Evolutionary conservation across 768 basidiomycete genomes (phyloP), one percentile per base, ranked within the genome.

Genomic region (Lactarius pseudohatsudake): DNA sequence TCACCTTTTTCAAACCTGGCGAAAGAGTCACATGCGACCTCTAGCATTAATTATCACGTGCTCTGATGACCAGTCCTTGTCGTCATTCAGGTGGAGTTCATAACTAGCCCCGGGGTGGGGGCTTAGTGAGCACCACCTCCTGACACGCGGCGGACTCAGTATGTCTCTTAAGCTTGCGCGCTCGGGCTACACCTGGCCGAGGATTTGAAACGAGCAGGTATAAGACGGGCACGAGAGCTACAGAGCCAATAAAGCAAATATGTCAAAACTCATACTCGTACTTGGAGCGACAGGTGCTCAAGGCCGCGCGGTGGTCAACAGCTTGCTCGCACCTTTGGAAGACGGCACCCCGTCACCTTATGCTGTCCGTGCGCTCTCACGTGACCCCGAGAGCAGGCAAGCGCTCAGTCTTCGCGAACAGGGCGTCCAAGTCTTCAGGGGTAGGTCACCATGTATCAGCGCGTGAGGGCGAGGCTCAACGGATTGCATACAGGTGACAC

Each of bases 231-330:
- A 34, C n/a, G 36, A 34, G 15, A 22, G 26, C 45, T 32, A 53
- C 15, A 4, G 18, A 53, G 22, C 8, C 8, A 30, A 53, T 32
- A 57, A 38, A 22, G 3, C 26, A 18, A 18, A 55, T 1, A 59
- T 64, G 62, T 64, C 57, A 3, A 80, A 78, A 72, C 67, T 77
- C 64, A 79, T 82, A 61, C 75, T 80, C 56, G 79, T 82, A 62
- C 76, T 81, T 30, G 79, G 81, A 43, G 81, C 77, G 2, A 81
- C 80, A 45, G 81, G 81, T 56, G 79, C 79, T 7, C 81, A 82
- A 63, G 81, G 81, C 15, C 72, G 76, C 62, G 74, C 74, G 30
- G 77, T 81, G 38, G 72, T 79, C 43, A 72, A 77, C 50, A 74
- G 75, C 28, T 72, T 80, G 30, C 76, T 81, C 34, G 72, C 74